These are phyloP conservation scores for Craspedostauros australis DNA, from an alignment of 108 stramenopile genomes.

Conservation along the genomic window DNA sequence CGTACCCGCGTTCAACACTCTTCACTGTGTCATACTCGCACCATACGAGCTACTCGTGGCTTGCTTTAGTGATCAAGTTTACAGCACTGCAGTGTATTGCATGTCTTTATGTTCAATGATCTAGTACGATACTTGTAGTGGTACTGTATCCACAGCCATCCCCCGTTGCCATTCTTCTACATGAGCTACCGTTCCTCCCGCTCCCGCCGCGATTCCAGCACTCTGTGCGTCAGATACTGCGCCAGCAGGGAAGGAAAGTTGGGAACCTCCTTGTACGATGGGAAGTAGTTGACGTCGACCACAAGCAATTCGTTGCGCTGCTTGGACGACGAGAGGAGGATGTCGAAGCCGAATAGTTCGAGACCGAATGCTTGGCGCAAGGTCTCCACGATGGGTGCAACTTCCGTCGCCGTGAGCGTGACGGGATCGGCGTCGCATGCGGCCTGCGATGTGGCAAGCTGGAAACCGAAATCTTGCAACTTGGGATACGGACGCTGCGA, in stretches of 20 bases:
- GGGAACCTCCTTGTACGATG: constrained; percentile 84
- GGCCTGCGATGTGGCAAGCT: background rate
- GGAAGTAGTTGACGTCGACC: constrained; percentile 87
- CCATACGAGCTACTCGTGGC: background rate
- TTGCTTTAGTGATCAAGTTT: background rate
- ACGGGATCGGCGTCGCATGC: background rate
- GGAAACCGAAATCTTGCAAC: constrained; percentile 65
- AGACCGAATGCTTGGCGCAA: constrained; percentile 68
- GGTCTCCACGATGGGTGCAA: constrained; percentile 61
- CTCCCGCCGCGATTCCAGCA: constrained; percentile 14
- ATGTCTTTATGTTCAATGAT: background rate
- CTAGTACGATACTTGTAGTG: background rate
- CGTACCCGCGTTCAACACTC: too few relatives aligned
- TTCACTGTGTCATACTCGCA: background rate
- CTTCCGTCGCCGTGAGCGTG: constrained; percentile 54
- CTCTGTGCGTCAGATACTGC: constrained; percentile 68
- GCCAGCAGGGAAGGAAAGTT: constrained; percentile 75
- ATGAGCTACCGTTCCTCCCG: background rate
- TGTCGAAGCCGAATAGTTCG: constrained; percentile 85
- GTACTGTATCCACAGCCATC: background rate
- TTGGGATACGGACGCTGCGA: constrained; percentile 82
- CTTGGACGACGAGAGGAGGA: constrained; percentile 36
- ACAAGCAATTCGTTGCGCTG: constrained; percentile 34
- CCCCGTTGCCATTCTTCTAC: background rate
- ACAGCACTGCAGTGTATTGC: background rate